phyloP scores from a whole-genome alignment of 768 basidiomycete genomes.

The Tulasnella sp. region DNA sequence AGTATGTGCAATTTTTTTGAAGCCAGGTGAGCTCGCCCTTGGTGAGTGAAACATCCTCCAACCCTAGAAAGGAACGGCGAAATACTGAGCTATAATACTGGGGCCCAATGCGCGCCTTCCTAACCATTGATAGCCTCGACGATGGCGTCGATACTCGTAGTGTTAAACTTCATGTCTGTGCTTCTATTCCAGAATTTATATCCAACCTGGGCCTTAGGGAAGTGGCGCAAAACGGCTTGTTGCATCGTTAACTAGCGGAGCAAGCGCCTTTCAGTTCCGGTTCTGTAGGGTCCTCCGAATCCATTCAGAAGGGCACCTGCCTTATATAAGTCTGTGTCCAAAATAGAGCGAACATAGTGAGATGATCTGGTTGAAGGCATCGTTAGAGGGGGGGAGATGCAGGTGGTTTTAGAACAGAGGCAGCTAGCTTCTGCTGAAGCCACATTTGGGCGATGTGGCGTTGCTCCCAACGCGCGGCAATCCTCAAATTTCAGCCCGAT shows the following conservation, averaged over 20 bases:
- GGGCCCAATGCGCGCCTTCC: conserved; percentile 31
- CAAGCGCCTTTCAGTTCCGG: neutral
- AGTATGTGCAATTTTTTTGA: conserved; percentile 62
- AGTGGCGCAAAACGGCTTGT: conserved; percentile 76
- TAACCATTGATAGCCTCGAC: conserved; percentile 52
- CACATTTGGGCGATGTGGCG: no score
- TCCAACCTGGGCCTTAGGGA: conserved; percentile 61
- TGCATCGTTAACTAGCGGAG: conserved; percentile 82
- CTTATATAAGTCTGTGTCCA: conserved; percentile 96
- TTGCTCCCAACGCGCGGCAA: no score
- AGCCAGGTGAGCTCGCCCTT: conserved; percentile 66
- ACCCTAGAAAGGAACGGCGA: conserved; percentile 45
- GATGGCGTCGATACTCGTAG: conserved; percentile 58
- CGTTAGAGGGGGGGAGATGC: neutral
- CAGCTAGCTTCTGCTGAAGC: no score
- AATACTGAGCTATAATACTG: conserved; percentile 1
- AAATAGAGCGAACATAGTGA: conserved; percentile 47
- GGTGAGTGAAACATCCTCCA: conserved; percentile 59
- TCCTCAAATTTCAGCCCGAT: neutral
- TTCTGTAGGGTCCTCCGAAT: conserved; percentile 8
- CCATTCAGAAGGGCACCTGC: conserved; percentile 38
- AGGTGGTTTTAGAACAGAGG: neutral
- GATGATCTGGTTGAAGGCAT: neutral
- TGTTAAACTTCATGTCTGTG: conserved; percentile 58
- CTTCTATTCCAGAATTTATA: conserved; percentile 83